Base-by-base conservation (phyloP, 768 basidiomycete species). In the Atractiella rhizophila region DNA sequence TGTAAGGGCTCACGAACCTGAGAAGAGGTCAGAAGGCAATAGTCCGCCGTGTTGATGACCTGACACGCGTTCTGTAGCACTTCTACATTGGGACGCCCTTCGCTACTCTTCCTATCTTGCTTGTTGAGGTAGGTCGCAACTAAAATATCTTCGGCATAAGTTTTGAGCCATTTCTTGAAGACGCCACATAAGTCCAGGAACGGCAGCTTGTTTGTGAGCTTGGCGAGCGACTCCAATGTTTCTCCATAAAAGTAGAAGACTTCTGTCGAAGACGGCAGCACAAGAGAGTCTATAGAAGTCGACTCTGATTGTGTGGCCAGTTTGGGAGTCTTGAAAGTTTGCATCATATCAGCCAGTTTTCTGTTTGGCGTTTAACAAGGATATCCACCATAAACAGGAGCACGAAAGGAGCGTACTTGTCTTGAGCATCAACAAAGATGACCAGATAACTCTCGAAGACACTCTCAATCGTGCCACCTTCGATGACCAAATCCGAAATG, bases 181-280 rank as follows among this genome's bases (percentile, higher is more conserved):
- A 98, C 59, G 15, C 64, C 66, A 40, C 70, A 71, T 27, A 98
- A 56, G 49, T 88, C 82, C 56, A 72, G 76, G 46, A 98, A 60
- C 4, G 83, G 69, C 44, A 75, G 71, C 0, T 79, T 76, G 1
- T 74, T 80, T 9, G 80, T 85, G 4, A 91, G 63, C 53, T 79
- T 85, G 2, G 80, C 76, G 53, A 88, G 94, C 54, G 85, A 80
- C 39, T 96, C 91, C 27, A 98, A 61, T 41, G 75, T 85, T 57
- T 96, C 85, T 0, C 74, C 81, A 55, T 96, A 96, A 60, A 91
- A 83, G 57, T 86, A 91, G 63, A 96, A 98, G 15, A 98, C 62
- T 50, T 96, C 86, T 1, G 86, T 94, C 1, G 86, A 94, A 0
- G 81, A 85, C 0, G 82, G 78, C 7, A 96, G 66, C 1, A 96